These are phyloP conservation scores for Nakazawaea laoshanensis DNA, from an alignment of 805 yeast species.

Conservation along the genomic window DNA sequence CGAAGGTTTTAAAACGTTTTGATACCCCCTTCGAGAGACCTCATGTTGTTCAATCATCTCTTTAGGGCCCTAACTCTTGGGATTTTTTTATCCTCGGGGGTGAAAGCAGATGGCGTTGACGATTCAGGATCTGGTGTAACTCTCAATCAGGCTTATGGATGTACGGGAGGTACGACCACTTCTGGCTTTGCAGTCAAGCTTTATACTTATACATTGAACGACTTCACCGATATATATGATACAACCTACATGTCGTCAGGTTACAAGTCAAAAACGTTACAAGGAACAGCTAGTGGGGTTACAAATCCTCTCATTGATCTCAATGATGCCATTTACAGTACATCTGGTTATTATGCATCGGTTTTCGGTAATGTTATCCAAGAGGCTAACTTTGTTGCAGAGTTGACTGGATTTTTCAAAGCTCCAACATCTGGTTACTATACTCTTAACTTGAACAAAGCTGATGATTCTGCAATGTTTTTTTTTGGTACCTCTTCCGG, in stretches of 20 bases:
- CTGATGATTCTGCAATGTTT: conserved; percentile 26
- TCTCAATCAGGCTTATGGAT: conserved; percentile 1
- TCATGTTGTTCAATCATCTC: no score
- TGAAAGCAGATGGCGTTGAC: no score
- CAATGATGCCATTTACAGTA: background rate
- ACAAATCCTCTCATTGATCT: background rate
- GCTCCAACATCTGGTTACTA: conserved; percentile 23
- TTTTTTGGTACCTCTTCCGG: conserved; percentile 21
- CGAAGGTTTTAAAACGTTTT: no score
- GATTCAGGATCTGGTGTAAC: background rate
- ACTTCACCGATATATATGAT: background rate
- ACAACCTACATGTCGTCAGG: conserved; percentile 1
- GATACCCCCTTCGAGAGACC: no score
- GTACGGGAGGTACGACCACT: background rate
- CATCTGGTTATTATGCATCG: background rate
- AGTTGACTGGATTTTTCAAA: conserved; percentile 16
- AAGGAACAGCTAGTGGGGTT: background rate
- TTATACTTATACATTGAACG: conserved; percentile 1
- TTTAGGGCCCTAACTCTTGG: no score
- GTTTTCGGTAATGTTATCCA: background rate
- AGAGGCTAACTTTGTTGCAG: conserved; percentile 10
- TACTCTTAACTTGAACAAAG: conserved; percentile 13
- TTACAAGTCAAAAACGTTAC: background rate
- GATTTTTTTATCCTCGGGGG: no score
- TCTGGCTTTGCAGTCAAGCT: conserved; percentile 1